A percentile compares a stretch with the other conserved stretches of the same genome.
Conservation (phyloP, 225 moss, liverwort and hornwort genomes). For the Takakia lepidozioides region DNA sequence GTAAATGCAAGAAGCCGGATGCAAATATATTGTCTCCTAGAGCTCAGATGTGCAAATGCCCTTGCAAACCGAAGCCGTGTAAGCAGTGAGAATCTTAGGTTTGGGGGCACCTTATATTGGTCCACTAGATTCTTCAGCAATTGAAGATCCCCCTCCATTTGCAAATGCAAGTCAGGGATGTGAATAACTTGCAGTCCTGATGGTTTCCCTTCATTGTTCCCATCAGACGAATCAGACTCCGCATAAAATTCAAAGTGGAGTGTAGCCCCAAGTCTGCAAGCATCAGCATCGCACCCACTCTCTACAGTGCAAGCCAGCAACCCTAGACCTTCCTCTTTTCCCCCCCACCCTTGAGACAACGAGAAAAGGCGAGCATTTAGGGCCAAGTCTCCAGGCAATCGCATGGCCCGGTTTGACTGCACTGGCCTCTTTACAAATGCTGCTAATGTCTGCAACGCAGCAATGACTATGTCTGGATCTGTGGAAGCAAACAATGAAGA, state of each 20-base stretch:
- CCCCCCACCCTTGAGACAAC: slow-evolving; percentile 98
- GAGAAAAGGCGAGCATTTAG: slow-evolving; percentile 95
- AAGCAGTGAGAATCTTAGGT: slow-evolving; percentile 79
- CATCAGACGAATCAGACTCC: slow-evolving; percentile 35
- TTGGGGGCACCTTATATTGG: slow-evolving; percentile 59
- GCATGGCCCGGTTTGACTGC: slow-evolving; percentile 88
- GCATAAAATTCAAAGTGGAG: slow-evolving; percentile 98
- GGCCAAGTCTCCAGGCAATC: slow-evolving; percentile 92
- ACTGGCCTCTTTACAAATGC: slow-evolving; percentile 95
- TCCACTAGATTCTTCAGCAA: slow-evolving; percentile 76
- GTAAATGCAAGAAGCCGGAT: slow-evolving; percentile 93
- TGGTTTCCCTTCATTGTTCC: slow-evolving; percentile 25
- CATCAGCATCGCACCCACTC: slow-evolving; percentile 73
- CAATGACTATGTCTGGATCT: slow-evolving; percentile 88
- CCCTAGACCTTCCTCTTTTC: slow-evolving; percentile 95
- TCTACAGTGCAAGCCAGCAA: slow-evolving; percentile 77
- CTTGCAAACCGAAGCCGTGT: slow-evolving; percentile 92
- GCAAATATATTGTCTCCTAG: slow-evolving; percentile 71
- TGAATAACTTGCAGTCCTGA: slow-evolving; percentile 85
- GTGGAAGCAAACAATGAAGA: slow-evolving; percentile 88
- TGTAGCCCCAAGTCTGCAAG: slow-evolving; percentile 78
- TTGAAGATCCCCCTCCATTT: slow-evolving; percentile 61
- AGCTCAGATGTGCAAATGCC: slow-evolving; percentile 58
- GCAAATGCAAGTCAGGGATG: slow-evolving; percentile 69
- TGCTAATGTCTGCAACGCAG: slow-evolving; percentile 90